Evolutionary conservation across 2,329 filamentous ascomycete genomes (phyloP).

Genomic region (Anthostomella pinea): DNA sequence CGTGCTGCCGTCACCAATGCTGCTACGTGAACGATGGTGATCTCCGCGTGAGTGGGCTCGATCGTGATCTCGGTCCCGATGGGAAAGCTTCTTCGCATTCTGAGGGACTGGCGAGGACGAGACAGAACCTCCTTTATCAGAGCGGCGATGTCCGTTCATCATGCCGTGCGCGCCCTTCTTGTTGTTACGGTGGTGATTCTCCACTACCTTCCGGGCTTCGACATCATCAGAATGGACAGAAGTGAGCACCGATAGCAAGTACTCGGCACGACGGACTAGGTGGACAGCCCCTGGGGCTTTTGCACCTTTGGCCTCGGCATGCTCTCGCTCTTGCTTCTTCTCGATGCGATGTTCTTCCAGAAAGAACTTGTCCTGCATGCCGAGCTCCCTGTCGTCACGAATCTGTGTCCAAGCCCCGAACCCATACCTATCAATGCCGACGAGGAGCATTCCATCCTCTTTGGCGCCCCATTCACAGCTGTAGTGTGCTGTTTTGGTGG

Average conservation of each 20-base stretch:
- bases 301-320: constrained; percentile 72
- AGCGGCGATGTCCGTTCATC: constrained; percentile 58
- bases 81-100: constrained; percentile 45
- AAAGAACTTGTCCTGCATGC: constrained; percentile 87
- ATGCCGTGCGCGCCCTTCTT: constrained; percentile 63
- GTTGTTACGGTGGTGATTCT: constrained; percentile 93
- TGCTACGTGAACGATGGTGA: constrained; percentile 49
- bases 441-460: constrained; percentile 95
- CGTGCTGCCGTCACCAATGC: constrained; percentile 49
- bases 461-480: constrained; percentile 87
- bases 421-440: constrained; percentile 89
- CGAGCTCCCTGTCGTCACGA: constrained; percentile 84
- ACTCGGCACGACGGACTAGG: constrained; percentile 90
- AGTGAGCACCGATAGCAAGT: constrained; percentile 90
- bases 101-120: constrained; percentile 71
- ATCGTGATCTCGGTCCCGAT: constrained; percentile 44
- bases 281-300: constrained; percentile 97
- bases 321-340: constrained; percentile 88
- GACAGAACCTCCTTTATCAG: constrained; percentile 55
- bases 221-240: constrained; percentile 77
- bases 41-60: constrained; percentile 42
- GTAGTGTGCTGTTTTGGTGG: constrained; percentile 88
- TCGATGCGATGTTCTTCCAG: constrained; percentile 97
- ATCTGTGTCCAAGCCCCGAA: constrained; percentile 96
- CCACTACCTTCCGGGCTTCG: constrained; percentile 73